Conservation (phyloP, 164 flowering plant genomes). For the Chimonanthus praecox region DNA sequence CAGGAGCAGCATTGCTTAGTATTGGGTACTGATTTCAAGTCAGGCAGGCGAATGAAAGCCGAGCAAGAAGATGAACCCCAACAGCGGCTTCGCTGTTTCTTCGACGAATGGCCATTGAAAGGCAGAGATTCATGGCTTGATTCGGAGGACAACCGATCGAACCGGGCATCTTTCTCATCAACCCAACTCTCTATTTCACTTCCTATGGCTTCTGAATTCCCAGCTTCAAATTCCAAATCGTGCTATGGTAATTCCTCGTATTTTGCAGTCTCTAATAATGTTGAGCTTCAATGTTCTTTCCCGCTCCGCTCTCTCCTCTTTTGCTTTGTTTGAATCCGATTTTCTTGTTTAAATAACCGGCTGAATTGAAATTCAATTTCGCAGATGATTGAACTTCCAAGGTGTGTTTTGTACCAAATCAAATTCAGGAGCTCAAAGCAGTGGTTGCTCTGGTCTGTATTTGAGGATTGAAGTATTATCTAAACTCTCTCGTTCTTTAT, state of each 20-base stretch:
- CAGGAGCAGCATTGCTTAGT: slow-evolving; percentile 35
- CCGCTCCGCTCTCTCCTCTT: not conserved
- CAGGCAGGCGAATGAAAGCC: slow-evolving; percentile 11
- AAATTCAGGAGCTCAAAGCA: not conserved
- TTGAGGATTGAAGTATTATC: not conserved
- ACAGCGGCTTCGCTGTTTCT: slow-evolving; percentile 33
- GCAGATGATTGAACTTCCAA: not conserved
- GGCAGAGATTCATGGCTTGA: slow-evolving; percentile 29
- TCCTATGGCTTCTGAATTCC: slow-evolving; percentile 20
- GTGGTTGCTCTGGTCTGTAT: no score
- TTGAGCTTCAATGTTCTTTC: not conserved
- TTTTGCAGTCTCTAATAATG: not conserved
- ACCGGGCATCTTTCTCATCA: slow-evolving; percentile 11
- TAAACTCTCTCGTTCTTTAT: not conserved
- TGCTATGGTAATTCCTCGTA: not conserved
- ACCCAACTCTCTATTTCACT: slow-evolving; percentile 34
- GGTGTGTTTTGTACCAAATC: not conserved
- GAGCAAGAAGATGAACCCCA: slow-evolving; percentile 26
- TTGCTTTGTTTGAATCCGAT: not conserved
- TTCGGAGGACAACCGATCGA: slow-evolving; percentile 14
- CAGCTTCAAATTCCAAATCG: slow-evolving; percentile 18
- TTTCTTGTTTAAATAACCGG: no score
- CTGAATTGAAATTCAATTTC: not conserved
- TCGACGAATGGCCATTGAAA: slow-evolving; percentile 36
- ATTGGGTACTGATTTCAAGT: slow-evolving; percentile 36